Evolutionary conservation across 208 protist genomes (phyloP).

Genomic region (Acanthamoeba sp.): DNA sequence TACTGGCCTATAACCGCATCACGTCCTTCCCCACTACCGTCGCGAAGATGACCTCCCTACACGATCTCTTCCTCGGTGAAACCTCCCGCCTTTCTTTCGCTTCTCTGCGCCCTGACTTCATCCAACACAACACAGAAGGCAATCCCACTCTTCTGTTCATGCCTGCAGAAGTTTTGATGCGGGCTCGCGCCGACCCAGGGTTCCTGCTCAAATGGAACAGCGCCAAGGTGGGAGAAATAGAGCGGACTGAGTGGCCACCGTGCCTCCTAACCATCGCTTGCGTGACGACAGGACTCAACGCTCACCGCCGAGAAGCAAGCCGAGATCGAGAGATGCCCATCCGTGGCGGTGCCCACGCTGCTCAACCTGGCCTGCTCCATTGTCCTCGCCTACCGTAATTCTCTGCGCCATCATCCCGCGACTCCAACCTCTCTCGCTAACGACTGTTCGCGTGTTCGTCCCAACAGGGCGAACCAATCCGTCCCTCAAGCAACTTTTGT

Average conservation of each 20-base stretch:
- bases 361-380: conserved; percentile 10
- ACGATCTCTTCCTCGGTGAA: background rate
- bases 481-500: background rate
- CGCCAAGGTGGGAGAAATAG: background rate
- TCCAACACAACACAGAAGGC: background rate
- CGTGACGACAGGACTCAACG: background rate
- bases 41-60: background rate
- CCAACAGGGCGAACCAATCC: background rate
- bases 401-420: background rate
- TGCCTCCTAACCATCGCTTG: no score
- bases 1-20: conserved; percentile 31
- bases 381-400: background rate
- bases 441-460: background rate
- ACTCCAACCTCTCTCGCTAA: background rate
- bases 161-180: background rate
- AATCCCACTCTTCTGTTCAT: conserved; percentile 36
- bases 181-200: background rate
- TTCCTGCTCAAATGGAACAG: conserved; percentile 58
- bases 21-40: conserved; percentile 8
- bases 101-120: background rate
- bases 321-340: background rate
- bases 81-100: background rate
- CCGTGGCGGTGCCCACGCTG: background rate
- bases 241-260: background rate
- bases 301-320: background rate